A percentile compares a stretch with the other conserved stretches of the same genome.
Conservation (phyloP, 164 flowering plant genomes). For the Vitis cinerea region DNA sequence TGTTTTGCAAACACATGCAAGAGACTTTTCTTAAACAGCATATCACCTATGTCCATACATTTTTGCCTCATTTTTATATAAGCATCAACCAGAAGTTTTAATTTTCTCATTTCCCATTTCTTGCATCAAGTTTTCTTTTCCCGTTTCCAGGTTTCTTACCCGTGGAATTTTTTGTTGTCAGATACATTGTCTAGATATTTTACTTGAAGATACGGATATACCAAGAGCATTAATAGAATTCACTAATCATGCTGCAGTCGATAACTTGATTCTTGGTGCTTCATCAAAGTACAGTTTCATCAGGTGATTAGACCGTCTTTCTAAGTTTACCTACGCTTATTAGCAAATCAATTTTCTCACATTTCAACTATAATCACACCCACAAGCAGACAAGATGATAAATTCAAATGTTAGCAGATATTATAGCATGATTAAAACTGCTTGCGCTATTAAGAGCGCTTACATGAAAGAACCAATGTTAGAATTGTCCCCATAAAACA, state of each 20-base stretch:
- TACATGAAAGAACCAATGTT: too few relatives aligned
- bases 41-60: neutral
- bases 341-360: too few relatives aligned
- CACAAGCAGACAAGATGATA: too few relatives aligned
- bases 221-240: conserved; percentile 66
- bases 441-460: too few relatives aligned
- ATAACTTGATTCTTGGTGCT: conserved; percentile 60
- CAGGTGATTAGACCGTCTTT: conserved; percentile 31
- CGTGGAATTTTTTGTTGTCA: conserved; percentile 16
- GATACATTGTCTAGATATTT: conserved; percentile 61
- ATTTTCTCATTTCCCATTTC: too few relatives aligned
- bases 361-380: too few relatives aligned
- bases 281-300: conserved; percentile 48
- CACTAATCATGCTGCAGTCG: conserved; percentile 51
- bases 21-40: neutral
- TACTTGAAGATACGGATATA: conserved; percentile 54
- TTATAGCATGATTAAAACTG: too few relatives aligned
- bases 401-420: too few relatives aligned
- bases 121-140: neutral
- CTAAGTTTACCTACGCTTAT: too few relatives aligned
- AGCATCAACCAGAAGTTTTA: too few relatives aligned
- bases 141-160: conserved; percentile 1
- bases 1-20: neutral
- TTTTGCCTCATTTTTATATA: neutral
- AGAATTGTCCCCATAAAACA: too few relatives aligned